phyloP scores from a whole-genome alignment of 2,329 filamentous ascomycete species.

The Hymenoscyphus repandus region DNA sequence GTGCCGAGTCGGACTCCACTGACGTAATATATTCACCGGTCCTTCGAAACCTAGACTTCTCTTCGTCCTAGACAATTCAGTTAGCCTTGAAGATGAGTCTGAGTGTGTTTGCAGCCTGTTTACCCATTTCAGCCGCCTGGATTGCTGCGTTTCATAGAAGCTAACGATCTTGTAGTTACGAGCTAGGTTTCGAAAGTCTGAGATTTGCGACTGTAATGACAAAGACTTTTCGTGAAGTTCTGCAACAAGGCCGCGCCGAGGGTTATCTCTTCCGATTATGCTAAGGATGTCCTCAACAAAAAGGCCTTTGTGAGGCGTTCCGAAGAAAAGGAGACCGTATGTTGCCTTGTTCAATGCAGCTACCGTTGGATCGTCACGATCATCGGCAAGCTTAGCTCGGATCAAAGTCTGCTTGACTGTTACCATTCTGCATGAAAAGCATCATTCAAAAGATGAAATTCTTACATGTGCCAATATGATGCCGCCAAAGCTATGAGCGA shows the following conservation, averaged over 20 bases:
- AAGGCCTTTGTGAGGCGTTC: constrained; percentile 34
- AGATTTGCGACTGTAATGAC: neutral
- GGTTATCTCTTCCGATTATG: too few species aligned
- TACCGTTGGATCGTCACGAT: too few species aligned
- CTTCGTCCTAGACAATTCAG: neutral
- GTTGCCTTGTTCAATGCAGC: constrained; percentile 30
- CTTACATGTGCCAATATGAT: constrained; percentile 37
- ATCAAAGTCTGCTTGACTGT: neutral
- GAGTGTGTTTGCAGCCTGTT: too few species aligned
- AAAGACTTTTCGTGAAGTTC: neutral
- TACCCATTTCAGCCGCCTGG: neutral
- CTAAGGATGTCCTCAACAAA: too few species aligned
- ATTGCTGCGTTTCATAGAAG: neutral
- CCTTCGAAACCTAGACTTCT: neutral
- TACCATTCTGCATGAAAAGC: neutral
- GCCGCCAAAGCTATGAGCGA: constrained; percentile 38
- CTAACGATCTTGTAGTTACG: neutral
- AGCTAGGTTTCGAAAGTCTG: neutral
- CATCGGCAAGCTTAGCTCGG: too few species aligned
- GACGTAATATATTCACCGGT: neutral
- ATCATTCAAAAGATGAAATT: too few species aligned
- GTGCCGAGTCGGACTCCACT: constrained; percentile 6
- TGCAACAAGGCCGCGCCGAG: neutral
- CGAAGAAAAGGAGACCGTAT: constrained; percentile 35
- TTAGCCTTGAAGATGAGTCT: neutral